Percentiles rank a stretch among this genome's conserved stretches.
Evolutionary conservation across 1,284 basidiomycete species (phyloP).

Genomic region (Fomes fomentarius): DNA sequence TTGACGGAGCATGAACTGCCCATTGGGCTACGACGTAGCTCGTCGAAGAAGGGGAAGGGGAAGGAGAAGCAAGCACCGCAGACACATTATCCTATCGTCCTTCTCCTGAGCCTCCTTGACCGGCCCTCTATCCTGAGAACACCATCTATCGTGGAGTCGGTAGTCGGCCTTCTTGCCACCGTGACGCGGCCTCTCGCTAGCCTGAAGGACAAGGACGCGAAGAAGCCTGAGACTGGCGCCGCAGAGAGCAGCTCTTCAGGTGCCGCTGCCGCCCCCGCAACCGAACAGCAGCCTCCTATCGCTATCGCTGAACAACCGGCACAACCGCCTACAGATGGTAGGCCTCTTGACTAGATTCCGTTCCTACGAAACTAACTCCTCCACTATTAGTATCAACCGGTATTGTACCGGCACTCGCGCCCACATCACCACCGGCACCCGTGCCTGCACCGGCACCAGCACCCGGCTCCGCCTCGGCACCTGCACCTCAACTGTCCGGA

Average conservation of each 20-base stretch:
- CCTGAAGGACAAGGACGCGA: slow-evolving; percentile 55
- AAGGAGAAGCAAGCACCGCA: slow-evolving; percentile 86
- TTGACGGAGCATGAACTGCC: slow-evolving; percentile 91
- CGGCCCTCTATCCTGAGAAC: slow-evolving; percentile 84
- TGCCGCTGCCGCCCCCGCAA: slow-evolving; percentile 14
- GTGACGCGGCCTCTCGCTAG: slow-evolving; percentile 82
- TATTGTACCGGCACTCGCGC: not conserved
- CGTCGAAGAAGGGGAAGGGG: slow-evolving; percentile 87
- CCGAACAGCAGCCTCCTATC: slow-evolving; percentile 12
- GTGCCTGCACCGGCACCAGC: not conserved
- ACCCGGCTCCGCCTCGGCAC: slow-evolving; percentile 22
- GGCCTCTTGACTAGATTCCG: not conserved
- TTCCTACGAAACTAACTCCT: not conserved
- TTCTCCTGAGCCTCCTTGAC: slow-evolving; percentile 85
- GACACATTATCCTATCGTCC: slow-evolving; percentile 88
- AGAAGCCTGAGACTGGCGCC: slow-evolving; percentile 9
- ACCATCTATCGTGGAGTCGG: slow-evolving; percentile 88
- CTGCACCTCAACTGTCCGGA: slow-evolving; percentile 15
- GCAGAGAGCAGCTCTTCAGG: slow-evolving; percentile 12
- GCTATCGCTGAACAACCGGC: slow-evolving; percentile 2
- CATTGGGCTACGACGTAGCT: slow-evolving; percentile 66
- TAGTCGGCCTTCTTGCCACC: slow-evolving; percentile 83
- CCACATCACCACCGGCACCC: slow-evolving; percentile 1
- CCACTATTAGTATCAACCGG: not conserved
- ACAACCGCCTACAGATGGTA: slow-evolving; percentile 11